A percentile compares a stretch with the other conserved stretches of the same genome.
These are phyloP conservation scores for Cladophialophora exuberans DNA, from an alignment of 2,329 filamentous ascomycete species.

Conservation along the genomic window DNA sequence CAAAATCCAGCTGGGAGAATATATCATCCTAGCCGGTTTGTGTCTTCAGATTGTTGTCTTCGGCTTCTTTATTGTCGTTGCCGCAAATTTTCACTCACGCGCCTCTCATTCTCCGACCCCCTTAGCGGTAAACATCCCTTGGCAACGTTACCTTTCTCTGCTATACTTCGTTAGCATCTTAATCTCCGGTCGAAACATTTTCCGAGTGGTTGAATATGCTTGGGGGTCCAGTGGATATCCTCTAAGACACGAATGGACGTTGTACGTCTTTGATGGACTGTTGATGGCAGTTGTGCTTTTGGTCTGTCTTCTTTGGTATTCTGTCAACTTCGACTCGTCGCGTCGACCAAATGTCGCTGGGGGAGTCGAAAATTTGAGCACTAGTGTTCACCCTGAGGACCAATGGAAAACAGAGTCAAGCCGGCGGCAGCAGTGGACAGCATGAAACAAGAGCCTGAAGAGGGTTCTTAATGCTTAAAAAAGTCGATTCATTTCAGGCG, in stretches of 20 bases:
- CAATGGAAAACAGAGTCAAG: too few species aligned
- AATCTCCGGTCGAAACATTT: constrained; percentile 37
- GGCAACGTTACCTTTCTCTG: constrained; percentile 43
- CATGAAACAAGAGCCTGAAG: too few species aligned
- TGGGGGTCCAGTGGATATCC: constrained; percentile 37
- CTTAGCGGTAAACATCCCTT: constrained; percentile 26
- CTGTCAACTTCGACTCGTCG: not conserved
- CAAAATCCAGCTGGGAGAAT: constrained; percentile 13
- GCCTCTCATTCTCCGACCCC: constrained; percentile 36
- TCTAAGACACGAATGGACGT: constrained; percentile 37
- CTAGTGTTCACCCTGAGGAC: too few species aligned
- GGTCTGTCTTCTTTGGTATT: constrained; percentile 26
- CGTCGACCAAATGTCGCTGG: too few species aligned
- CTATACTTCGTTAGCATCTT: constrained; percentile 35
- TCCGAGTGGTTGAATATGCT: constrained; percentile 39
- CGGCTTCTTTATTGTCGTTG: constrained; percentile 56
- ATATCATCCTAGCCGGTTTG: constrained; percentile 56
- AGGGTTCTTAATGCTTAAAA: too few species aligned
- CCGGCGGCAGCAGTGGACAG: too few species aligned
- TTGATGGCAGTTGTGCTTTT: constrained; percentile 37
- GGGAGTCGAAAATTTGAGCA: too few species aligned
- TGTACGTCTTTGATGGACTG: constrained; percentile 40
- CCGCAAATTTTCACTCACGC: constrained; percentile 54
- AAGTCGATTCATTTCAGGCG: too few species aligned
- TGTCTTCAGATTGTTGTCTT: constrained; percentile 62